Evolutionary conservation across 2,329 filamentous ascomycete genomes (phyloP).

Genomic region (Elsinoe arachidis): DNA sequence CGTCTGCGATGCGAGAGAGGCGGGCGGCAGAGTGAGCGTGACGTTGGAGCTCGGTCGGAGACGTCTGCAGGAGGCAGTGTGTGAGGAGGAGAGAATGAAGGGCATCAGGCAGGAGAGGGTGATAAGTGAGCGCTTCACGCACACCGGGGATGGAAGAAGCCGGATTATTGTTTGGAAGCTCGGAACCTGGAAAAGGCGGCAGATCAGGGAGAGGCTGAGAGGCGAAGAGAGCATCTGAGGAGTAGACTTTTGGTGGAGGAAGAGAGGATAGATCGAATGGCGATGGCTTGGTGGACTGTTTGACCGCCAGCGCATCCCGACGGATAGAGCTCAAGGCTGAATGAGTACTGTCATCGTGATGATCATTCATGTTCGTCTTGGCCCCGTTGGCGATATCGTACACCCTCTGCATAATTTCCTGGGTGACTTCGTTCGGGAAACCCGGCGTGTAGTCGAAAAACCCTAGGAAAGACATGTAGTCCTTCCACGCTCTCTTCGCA

Average conservation of each 20-base stretch:
- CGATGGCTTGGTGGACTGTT: neutral
- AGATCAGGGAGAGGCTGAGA: conserved; percentile 57
- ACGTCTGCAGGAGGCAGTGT: conserved; percentile 72
- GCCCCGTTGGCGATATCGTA: conserved; percentile 46
- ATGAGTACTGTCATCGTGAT: conserved; percentile 17
- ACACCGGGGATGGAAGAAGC: conserved; percentile 30
- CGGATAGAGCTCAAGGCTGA: conserved; percentile 1
- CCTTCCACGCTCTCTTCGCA: conserved; percentile 66
- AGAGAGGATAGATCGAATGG: conserved; percentile 19
- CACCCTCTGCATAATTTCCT: conserved; percentile 50
- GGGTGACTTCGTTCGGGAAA: conserved; percentile 50
- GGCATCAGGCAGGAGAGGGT: conserved; percentile 70
- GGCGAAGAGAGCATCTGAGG: conserved; percentile 60
- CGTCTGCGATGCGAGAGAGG: conserved; percentile 63
- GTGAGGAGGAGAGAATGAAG: conserved; percentile 70
- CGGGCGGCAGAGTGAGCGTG: conserved; percentile 77
- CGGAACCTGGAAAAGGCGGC: conserved; percentile 52
- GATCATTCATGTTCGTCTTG: conserved; percentile 19
- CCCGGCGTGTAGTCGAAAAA: conserved; percentile 72
- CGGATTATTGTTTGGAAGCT: conserved; percentile 20
- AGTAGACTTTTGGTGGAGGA: conserved; percentile 43
- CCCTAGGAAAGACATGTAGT: conserved; percentile 64
- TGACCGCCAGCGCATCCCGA: neutral
- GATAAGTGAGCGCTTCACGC: conserved; percentile 65
- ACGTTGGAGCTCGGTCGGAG: conserved; percentile 64